Evolutionary conservation across 2,329 filamentous ascomycete genomes (phyloP), one percentile per base, ranked within the genome.

Genomic region (Alternaria brassicicola): DNA sequence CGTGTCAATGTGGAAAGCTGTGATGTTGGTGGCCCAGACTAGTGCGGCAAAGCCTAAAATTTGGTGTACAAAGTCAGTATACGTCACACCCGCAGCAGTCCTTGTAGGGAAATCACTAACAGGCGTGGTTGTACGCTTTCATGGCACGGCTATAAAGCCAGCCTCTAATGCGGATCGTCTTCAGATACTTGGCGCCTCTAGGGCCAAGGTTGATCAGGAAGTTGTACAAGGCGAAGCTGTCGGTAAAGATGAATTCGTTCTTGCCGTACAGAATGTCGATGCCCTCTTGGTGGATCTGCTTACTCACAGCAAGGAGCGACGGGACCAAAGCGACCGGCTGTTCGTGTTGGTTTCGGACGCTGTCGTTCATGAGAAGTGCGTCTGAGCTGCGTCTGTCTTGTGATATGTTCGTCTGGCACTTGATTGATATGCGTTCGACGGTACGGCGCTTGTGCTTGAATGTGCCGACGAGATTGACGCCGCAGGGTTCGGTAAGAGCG

Each of bases 71-170:
- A 15, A 23, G 19, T 23, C 19, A 39, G 36, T 6, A 23, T 39
- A 7, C 15, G 12, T 39, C 19, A 6, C 36, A 39, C 6, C 23
- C 23, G 36, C 19, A 23, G 19, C 9, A 2, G 5, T n/a, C n/a
- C n/a, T n/a, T 6, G 12, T 8, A 7, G 12, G 36, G 19, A 7
- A 4, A 19, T 21, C 8, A 39, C 36, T 39, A 23, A 33, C 71
- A 71, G 2, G 73, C 63, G 45, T 77, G 68, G 52, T 77, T 77
- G 61, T 77, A 73, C 4, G 63, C 67, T 47, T 70, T 73, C n/a
- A 66, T 61, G 19, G 65, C 61, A 5, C 69, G 67, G 0, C 67
- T 66, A 7, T 57, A 35, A 12, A 57, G 62, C 69, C 69, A 78
- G 12, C 55, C 49, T 5, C 63, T 54, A 13, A 78, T 61, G 0